Evolutionary conservation across 495 filamentous ascomycete species (phyloP).

Genomic region (Hypomontagnella monticulosa): DNA sequence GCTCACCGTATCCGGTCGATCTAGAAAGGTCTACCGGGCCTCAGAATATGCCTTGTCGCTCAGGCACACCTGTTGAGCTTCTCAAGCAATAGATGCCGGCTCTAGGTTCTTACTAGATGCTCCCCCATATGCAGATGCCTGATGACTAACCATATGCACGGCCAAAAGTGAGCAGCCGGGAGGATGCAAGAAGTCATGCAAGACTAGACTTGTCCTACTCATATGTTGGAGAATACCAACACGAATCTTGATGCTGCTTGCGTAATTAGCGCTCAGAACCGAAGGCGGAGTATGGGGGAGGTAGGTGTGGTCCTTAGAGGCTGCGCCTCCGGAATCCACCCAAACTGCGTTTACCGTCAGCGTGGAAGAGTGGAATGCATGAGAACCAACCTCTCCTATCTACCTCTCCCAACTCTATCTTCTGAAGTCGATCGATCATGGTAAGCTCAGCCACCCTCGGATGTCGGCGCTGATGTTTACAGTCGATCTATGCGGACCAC

Average conservation of each 20-base stretch:
- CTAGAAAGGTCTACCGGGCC: slow-evolving; percentile 5
- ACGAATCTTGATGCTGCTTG: slow-evolving; percentile 19
- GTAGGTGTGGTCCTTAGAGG: slow-evolving; percentile 19
- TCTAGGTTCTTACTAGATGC: slow-evolving; percentile 2
- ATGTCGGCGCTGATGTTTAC: slow-evolving; percentile 15
- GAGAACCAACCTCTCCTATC: not conserved
- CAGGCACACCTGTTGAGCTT: not conserved
- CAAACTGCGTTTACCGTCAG: slow-evolving; percentile 16
- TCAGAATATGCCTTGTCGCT: slow-evolving; percentile 10
- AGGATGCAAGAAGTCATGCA: slow-evolving; percentile 14
- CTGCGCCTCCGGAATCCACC: slow-evolving; percentile 9
- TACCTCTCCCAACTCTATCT: slow-evolving; percentile 7
- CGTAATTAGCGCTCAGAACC: slow-evolving; percentile 23
- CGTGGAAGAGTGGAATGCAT: slow-evolving; percentile 21
- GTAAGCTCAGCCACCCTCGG: slow-evolving; percentile 18
- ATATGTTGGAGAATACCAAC: not conserved
- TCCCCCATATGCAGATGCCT: slow-evolving; percentile 6
- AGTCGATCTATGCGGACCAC: slow-evolving; percentile 12
- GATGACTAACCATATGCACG: slow-evolving; percentile 11
- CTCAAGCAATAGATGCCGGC: slow-evolving; percentile 1
- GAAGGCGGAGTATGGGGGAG: slow-evolving; percentile 10
- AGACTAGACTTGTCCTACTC: slow-evolving; percentile 1
- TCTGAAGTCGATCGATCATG: slow-evolving; percentile 14
- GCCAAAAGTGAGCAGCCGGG: slow-evolving; percentile 3
- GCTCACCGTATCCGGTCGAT: not conserved